Percentiles rank a stretch among this genome's conserved stretches.
phyloP scores from a whole-genome alignment of 805 yeast species.

The Candida peoriensis region DNA sequence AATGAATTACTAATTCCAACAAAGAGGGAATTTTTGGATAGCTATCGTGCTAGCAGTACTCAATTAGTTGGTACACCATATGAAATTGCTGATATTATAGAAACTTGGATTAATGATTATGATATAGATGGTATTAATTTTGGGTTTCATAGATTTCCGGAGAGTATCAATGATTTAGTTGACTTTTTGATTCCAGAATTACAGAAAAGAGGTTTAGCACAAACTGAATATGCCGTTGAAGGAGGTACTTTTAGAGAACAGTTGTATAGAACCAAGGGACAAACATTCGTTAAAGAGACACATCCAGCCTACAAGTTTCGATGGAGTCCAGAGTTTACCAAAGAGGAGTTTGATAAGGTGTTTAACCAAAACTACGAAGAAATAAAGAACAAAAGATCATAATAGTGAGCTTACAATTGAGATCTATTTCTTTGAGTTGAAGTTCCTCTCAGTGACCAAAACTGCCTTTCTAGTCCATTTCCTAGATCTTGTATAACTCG shows the following conservation, averaged over 20 bases:
- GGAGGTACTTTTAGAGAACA: slow-evolving; percentile 23
- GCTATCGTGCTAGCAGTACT: slow-evolving; percentile 16
- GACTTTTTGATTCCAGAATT: slow-evolving; percentile 34
- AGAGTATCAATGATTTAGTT: slow-evolving; percentile 34
- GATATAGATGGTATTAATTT: slow-evolving; percentile 40
- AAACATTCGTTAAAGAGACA: slow-evolving; percentile 10
- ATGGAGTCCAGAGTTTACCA: slow-evolving; percentile 6
- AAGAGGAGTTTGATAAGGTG: slow-evolving; percentile 22
- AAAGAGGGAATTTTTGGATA: slow-evolving; percentile 5
- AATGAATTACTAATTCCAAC: slow-evolving; percentile 5
- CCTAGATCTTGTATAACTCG: slow-evolving; percentile 47
- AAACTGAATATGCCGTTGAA: slow-evolving; percentile 31
- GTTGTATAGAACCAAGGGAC: slow-evolving; percentile 17
- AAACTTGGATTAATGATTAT: slow-evolving; percentile 32
- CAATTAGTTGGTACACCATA: slow-evolving; percentile 28
- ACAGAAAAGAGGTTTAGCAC: slow-evolving; percentile 29
- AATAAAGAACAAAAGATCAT: background rate
- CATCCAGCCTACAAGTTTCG: slow-evolving; percentile 17
- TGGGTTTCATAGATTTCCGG: slow-evolving; percentile 34
- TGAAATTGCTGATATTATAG: slow-evolving; percentile 35
- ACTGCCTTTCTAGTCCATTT: slow-evolving; percentile 45
- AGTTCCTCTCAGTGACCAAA: background rate
- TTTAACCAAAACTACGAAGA: background rate
- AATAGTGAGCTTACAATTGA: too few species aligned
- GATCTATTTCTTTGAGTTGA: slow-evolving; percentile 34